Evolutionary conservation across 371 early-diverging fungal species (phyloP).

Genomic region (Paraphysoderma sedebokerense): DNA sequence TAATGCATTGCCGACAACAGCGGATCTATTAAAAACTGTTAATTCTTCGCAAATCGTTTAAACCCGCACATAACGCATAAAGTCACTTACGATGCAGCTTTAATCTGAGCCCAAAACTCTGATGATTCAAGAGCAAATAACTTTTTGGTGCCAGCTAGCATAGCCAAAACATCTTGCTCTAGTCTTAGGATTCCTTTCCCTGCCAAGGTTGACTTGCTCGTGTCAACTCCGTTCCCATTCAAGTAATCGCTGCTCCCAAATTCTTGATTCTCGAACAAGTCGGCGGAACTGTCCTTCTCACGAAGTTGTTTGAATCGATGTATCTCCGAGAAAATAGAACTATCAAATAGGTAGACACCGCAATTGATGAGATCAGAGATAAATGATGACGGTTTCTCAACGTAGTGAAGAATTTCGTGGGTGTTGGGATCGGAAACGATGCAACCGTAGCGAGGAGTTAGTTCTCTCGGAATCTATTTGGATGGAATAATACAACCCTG

Average conservation of each 20-base stretch:
- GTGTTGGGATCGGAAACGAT: slow-evolving; percentile 71
- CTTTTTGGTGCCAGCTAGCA: slow-evolving; percentile 58
- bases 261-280: no score
- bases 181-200: slow-evolving; percentile 57
- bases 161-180: slow-evolving; percentile 79
- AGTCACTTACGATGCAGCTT: slow-evolving; percentile 58
- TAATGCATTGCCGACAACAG: slow-evolving; percentile 77
- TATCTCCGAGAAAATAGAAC: slow-evolving; percentile 71
- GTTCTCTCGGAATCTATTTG: slow-evolving; percentile 36
- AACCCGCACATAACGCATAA: not conserved
- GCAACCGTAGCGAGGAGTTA: slow-evolving; percentile 78
- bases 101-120: slow-evolving; percentile 88
- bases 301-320: no score
- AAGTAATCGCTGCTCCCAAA: no score
- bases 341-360: slow-evolving; percentile 80
- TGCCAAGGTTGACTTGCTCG: no score
- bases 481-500: no score
- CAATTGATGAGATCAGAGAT: slow-evolving; percentile 85
- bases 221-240: no score
- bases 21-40: slow-evolving; percentile 38
- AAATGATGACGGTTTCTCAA: slow-evolving; percentile 90
- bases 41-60: not conserved
- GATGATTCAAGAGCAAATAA: slow-evolving; percentile 60
- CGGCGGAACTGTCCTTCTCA: no score
- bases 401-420: slow-evolving; percentile 82